These are phyloP conservation scores for Kurtzmaniella quercitrusa DNA, from an alignment of 1,139 yeast genomes.

Conservation along the genomic window DNA sequence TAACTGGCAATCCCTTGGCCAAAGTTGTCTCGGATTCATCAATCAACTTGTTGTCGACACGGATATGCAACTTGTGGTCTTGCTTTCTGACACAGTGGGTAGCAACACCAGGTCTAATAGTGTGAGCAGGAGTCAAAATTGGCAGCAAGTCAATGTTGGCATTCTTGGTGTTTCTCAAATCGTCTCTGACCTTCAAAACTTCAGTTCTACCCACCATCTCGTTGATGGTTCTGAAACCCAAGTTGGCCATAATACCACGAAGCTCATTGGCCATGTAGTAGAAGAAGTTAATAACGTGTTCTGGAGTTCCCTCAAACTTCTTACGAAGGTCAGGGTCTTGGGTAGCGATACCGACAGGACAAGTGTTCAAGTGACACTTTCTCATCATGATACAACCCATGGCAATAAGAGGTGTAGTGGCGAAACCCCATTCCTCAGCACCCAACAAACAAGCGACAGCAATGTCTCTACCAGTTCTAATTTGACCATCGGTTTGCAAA, in stretches of 20 bases:
- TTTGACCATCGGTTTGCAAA: slow-evolving; percentile 96
- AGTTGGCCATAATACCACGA: slow-evolving; percentile 86
- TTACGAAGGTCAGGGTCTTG: slow-evolving; percentile 93
- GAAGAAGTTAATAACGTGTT: slow-evolving; percentile 96
- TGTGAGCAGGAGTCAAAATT: slow-evolving; percentile 93
- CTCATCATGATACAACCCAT: slow-evolving; percentile 97
- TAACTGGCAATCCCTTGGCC: slow-evolving; percentile 91
- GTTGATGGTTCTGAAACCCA: slow-evolving; percentile 92
- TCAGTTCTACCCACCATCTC: slow-evolving; percentile 99
- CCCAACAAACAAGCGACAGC: slow-evolving; percentile 95
- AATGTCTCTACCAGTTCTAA: slow-evolving; percentile 93
- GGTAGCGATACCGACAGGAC: slow-evolving; percentile 98
- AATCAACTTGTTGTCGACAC: slow-evolving; percentile 91
- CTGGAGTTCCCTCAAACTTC: slow-evolving; percentile 95
- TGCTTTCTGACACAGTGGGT: slow-evolving; percentile 91
- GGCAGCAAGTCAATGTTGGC: slow-evolving; percentile 90
- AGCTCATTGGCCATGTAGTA: slow-evolving; percentile 91
- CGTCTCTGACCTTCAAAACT: slow-evolving; percentile 80
- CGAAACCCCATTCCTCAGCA: slow-evolving; percentile 98
- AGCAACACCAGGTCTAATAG: slow-evolving; percentile 96
- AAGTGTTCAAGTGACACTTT: slow-evolving; percentile 87
- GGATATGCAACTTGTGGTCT: slow-evolving; percentile 88
- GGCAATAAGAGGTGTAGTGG: slow-evolving; percentile 94
- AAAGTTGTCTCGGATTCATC: slow-evolving; percentile 93
- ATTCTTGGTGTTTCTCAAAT: slow-evolving; percentile 82